Conservation (phyloP, 257 asterid genomes). For the Solanum infundibuliforme region DNA sequence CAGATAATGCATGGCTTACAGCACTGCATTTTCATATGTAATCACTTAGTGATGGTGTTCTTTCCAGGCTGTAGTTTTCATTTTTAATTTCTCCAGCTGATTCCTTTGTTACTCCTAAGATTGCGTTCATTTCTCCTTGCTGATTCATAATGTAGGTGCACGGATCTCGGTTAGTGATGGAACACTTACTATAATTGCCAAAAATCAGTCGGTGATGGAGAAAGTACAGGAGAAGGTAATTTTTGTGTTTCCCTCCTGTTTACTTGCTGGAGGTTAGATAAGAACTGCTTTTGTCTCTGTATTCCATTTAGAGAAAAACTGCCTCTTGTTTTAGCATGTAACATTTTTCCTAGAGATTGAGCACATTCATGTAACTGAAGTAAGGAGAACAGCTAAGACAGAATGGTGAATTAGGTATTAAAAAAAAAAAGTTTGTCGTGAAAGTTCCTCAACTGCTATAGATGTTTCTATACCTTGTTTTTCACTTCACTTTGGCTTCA, state of each 20-base stretch:
- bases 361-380: neutral
- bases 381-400: neutral
- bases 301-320: neutral
- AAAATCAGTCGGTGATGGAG: constrained; percentile 66
- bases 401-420: neutral
- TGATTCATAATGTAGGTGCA: constrained; percentile 51
- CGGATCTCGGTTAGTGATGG: constrained; percentile 80
- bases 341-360: neutral
- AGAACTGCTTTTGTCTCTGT: neutral
- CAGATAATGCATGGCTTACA: neutral
- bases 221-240: constrained; percentile 76
- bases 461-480: neutral
- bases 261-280: neutral
- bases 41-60: neutral
- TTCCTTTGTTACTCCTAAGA: neutral
- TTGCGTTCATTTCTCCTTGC: constrained; percentile 4
- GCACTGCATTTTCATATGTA: neutral
- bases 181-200: constrained; percentile 67
- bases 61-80: neutral
- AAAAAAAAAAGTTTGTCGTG: neutral
- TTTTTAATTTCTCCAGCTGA: neutral
- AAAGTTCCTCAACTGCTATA: neutral
- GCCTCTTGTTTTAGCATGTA: neutral
- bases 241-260: neutral
- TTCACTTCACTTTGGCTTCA: neutral